A percentile compares a stretch with the other conserved stretches of the same genome.
These are phyloP conservation scores for Peronospora destructor DNA, from an alignment of 352 stramenopile species.

Conservation along the genomic window DNA sequence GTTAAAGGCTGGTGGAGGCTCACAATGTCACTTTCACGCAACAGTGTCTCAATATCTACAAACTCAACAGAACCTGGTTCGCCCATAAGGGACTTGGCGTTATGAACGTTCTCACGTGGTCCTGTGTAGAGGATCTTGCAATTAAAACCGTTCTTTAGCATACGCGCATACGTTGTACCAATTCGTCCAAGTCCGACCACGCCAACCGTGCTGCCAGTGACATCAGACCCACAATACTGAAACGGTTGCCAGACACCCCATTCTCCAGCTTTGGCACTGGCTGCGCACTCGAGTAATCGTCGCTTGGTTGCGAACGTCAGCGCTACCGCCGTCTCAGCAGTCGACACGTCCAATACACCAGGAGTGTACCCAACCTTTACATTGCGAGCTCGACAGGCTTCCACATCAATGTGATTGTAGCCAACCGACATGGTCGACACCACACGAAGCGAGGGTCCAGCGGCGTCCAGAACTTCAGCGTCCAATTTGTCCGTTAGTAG, in stretches of 20 bases:
- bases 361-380: constrained; percentile 82
- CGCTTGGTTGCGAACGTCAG: constrained; percentile 64
- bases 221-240: constrained; percentile 66
- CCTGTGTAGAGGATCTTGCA: constrained; percentile 81
- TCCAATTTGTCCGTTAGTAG: constrained; percentile 69
- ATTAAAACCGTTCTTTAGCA: constrained; percentile 76
- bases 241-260: constrained; percentile 82
- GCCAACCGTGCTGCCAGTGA: constrained; percentile 63
- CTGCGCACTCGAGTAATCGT: constrained; percentile 54
- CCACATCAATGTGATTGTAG: constrained; percentile 87
- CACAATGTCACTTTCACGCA: constrained; percentile 81
- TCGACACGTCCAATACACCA: constrained; percentile 78
- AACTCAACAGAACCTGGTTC: constrained; percentile 48
- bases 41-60: constrained; percentile 64
- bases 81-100: constrained; percentile 28
- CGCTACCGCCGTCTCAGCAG: constrained; percentile 65
- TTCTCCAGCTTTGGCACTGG: constrained; percentile 61
- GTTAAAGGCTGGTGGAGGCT: constrained; percentile 83
- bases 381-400: constrained; percentile 52
- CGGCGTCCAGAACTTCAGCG: constrained; percentile 48
- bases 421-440: constrained; percentile 87
- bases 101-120: constrained; percentile 50
- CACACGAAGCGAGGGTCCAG: constrained; percentile 50
- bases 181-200: constrained; percentile 86
- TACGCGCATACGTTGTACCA: constrained; percentile 71